These are phyloP conservation scores for Neurospora discreta DNA, from an alignment of 495 filamentous ascomycete species.

Conservation along the genomic window DNA sequence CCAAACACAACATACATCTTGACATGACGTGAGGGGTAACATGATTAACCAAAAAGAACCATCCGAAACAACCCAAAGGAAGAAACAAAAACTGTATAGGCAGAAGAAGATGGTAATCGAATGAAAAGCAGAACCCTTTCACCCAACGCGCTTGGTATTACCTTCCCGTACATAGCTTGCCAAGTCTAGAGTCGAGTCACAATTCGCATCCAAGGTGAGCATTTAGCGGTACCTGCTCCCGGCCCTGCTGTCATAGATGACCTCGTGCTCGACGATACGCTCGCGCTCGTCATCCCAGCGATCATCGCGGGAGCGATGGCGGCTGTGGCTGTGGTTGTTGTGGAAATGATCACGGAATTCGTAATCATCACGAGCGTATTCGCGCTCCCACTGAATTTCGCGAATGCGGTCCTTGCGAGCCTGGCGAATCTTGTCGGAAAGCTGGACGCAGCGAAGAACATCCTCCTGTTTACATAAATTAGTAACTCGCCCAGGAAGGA, in stretches of 20 bases:
- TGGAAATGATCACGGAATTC: conserved; percentile 44
- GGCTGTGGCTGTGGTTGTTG: conserved; percentile 19
- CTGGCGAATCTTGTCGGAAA: conserved; percentile 71
- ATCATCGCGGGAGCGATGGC: conserved; percentile 21
- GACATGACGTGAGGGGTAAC: background rate
- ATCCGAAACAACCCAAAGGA: background rate
- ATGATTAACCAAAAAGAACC: background rate
- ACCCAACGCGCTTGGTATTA: background rate
- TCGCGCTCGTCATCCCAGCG: conserved; percentile 46
- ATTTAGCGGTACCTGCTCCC: conserved; percentile 19
- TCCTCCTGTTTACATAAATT: conserved; percentile 54
- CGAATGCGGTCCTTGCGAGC: conserved; percentile 64
- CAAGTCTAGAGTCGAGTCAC: background rate
- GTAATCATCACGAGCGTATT: conserved; percentile 44
- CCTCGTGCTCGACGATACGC: conserved; percentile 45
- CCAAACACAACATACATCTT: background rate
- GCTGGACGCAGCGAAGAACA: conserved; percentile 68
- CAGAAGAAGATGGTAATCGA: background rate
- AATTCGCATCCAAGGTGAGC: background rate
- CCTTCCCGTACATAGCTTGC: background rate
- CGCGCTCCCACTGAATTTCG: conserved; percentile 74
- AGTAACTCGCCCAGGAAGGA: background rate
- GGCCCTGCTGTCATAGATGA: conserved; percentile 38
- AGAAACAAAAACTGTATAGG: background rate
- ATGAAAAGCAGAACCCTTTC: background rate